Conservation (phyloP, 441 rosid genomes). For the Croton laevigatus region DNA sequence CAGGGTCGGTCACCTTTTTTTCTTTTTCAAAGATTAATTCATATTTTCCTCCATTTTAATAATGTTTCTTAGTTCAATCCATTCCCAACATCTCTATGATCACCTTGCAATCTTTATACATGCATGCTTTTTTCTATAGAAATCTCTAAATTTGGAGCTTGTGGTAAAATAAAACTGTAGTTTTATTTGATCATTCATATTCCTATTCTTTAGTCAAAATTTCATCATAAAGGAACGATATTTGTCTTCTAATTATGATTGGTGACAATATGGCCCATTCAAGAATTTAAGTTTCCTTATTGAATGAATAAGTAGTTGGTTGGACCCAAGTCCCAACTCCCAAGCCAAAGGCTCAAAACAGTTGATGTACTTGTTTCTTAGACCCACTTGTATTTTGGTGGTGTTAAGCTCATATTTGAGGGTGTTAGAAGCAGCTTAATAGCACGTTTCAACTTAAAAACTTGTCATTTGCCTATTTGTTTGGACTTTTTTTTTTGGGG, state of each 20-base stretch:
- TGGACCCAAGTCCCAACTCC: conserved; percentile 28
- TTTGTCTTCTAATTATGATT: conserved; percentile 21
- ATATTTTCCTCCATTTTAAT: not conserved
- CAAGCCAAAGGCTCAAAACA: conserved; percentile 27
- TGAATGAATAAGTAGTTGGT: conserved; percentile 28
- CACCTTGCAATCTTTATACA: not conserved
- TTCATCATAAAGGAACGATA: conserved; percentile 17
- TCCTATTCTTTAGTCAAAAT: conserved; percentile 10
- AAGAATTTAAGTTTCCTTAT: conserved; percentile 20
- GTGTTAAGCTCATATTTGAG: conserved; percentile 5
- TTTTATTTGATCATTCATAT: not conserved
- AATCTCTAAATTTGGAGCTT: not conserved
- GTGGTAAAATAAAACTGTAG: not conserved
- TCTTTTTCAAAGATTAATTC: not conserved
- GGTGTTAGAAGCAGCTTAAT: too few species aligned
- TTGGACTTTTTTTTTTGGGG: too few species aligned
- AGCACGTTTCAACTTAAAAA: too few species aligned
- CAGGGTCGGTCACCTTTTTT: not conserved
- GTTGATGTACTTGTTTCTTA: conserved; percentile 27
- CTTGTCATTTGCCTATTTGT: too few species aligned
- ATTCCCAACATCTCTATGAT: not conserved
- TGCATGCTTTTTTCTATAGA: not conserved
- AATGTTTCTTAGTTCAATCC: not conserved
- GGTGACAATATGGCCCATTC: conserved; percentile 28
- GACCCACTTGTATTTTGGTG: conserved; percentile 33